Conservation (phyloP, 2,329 filamentous ascomycete species). For the Huntiella bhutanensis region DNA sequence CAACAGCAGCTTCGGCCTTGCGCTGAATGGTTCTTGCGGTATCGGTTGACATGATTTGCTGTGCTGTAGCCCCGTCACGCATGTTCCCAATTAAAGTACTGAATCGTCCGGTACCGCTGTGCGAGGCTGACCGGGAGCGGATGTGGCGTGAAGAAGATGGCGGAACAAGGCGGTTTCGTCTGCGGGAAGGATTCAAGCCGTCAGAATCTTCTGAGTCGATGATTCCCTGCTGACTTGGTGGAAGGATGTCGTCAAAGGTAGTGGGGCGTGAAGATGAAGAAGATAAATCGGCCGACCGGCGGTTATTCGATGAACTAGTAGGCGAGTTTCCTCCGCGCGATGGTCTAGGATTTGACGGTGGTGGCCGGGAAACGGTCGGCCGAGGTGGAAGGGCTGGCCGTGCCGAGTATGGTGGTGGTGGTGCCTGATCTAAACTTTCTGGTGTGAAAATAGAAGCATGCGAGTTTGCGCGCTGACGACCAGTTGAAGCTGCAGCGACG, state of each 20-base stretch:
- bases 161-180: background rate
- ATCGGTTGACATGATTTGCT: background rate
- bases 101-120: background rate
- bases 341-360: no score
- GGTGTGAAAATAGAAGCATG: no score
- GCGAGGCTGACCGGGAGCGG: background rate
- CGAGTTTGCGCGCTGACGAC: no score
- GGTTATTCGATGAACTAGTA: no score
- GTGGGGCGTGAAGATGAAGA: background rate
- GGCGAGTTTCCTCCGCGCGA: no score
- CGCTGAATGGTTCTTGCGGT: background rate
- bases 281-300: no score
- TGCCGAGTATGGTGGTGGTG: no score
- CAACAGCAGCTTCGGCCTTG: conserved; percentile 8
- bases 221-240: background rate
- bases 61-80: background rate
- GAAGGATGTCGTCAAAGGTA: background rate
- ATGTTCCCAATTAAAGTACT: background rate
- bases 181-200: background rate
- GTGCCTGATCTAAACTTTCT: no score
- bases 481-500: no score
- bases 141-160: background rate
- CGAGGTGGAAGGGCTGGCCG: no score
- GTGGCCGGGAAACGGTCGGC: no score
- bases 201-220: background rate